Conservation (phyloP, 2,329 filamentous ascomycete genomes). For the Monilinia vaccinii-corymbosi region DNA sequence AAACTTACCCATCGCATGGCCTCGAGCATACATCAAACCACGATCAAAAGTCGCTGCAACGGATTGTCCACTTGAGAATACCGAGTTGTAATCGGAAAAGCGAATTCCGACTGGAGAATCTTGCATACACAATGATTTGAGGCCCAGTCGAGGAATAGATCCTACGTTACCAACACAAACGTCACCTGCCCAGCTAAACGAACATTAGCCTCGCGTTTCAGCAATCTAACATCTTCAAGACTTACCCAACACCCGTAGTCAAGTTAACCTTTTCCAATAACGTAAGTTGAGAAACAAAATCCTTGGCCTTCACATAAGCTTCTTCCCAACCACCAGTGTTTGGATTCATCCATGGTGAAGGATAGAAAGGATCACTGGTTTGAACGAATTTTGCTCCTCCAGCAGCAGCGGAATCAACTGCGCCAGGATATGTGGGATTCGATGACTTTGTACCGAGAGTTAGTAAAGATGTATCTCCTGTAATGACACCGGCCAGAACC, state of each 20-base stretch:
- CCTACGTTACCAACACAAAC: slow-evolving; percentile 27
- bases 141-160: slow-evolving; percentile 27
- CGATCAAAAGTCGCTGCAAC: slow-evolving; percentile 64
- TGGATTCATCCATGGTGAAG: slow-evolving; percentile 12
- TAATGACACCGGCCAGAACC: background rate
- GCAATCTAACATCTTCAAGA: background rate
- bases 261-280: slow-evolving; percentile 84
- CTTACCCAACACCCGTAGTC: slow-evolving; percentile 62
- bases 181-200: slow-evolving; percentile 17
- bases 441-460: background rate
- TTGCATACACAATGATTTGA: slow-evolving; percentile 29
- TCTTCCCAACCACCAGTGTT: slow-evolving; percentile 45
- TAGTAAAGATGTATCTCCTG: background rate
- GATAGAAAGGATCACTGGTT: slow-evolving; percentile 9
- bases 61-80: slow-evolving; percentile 61
- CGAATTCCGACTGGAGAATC: slow-evolving; percentile 31
- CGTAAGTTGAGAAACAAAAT: slow-evolving; percentile 64
- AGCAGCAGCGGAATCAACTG: background rate
- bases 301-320: slow-evolving; percentile 61
- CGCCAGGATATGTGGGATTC: slow-evolving; percentile 1
- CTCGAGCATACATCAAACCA: slow-evolving; percentile 44
- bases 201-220: background rate
- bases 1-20: slow-evolving; percentile 36
- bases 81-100: slow-evolving; percentile 55
- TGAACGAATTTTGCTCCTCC: slow-evolving; percentile 1